Evolutionary conservation across 2,329 filamentous ascomycete species (phyloP), one percentile per base, ranked within the genome.

Genomic region (Botrytis deweyae): DNA sequence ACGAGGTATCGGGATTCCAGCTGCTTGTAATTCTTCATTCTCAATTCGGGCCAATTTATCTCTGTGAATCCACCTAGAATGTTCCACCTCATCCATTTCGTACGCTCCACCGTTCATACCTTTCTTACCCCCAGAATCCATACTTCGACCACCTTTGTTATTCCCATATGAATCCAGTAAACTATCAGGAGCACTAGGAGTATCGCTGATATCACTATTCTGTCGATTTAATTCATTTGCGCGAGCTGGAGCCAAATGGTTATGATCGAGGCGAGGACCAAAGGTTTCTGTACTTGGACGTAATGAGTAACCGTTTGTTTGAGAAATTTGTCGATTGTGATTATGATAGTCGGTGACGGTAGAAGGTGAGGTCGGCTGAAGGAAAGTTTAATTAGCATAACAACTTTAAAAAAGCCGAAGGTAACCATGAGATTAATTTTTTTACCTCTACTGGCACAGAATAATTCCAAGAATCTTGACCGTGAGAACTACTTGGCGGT

Each of bases 31-130:
- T 83, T 96, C 93, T 79, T 91, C 88, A 78, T 86, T 95, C 83
- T 96, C 93, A 78, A 95, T 96, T 80, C 89, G 89, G 72, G 92
- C 93, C 75, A 96, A 84, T 83, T 95, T 95, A 83, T 96, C 93
- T 73, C 93, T 86, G 80, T 96, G 93, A 78, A 96, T 95, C 93
- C 93, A 96, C 82, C 93, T 91, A 46, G 90, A 92, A 75, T 89
- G 86, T 75, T 92, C 90, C 49, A 85, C 83, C 49, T 86, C 84
- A 78, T 72, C 80, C 58, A 81, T 79, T 38, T 83, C 80, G 46
- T 79, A 81, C 59, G 72, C 29, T 10, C 76, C 77, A 22, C 72
- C 76, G 49, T 72, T 76, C n/a, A 64, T 59, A 33, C 61, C 71
- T 70, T 78, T 80, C 66, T 73, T 73, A 33, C 79, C 78, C 29